These are phyloP conservation scores for Coniochaeta ligniaria DNA, from an alignment of 2,329 filamentous ascomycete species.

Conservation along the genomic window DNA sequence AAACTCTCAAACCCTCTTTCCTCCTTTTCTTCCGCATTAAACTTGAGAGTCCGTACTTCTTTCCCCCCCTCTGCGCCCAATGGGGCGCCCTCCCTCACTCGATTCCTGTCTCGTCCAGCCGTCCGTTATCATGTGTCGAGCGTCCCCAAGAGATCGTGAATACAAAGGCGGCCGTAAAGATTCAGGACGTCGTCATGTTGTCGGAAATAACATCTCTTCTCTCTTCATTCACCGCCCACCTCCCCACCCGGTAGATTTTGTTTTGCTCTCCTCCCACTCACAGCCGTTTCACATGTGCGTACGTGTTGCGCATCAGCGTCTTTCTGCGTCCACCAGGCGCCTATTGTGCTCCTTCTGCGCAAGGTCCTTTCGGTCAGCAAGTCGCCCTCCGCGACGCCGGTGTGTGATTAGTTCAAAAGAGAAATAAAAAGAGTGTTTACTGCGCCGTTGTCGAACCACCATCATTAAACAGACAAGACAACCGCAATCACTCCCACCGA, in stretches of 20 bases:
- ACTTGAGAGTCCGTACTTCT: not conserved
- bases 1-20: not conserved
- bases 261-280: not conserved
- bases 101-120: not conserved
- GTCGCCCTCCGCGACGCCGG: not conserved
- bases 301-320: not conserved
- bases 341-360: not conserved
- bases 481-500: not conserved
- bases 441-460: not conserved
- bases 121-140: not conserved
- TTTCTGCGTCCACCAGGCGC: not conserved
- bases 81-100: not conserved
- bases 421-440: not conserved
- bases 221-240: not conserved
- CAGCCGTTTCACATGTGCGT: not conserved
- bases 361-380: not conserved
- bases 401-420: not conserved
- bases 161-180: slow-evolving; percentile 2
- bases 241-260: not conserved
- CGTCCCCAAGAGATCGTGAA: not conserved
- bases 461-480: not conserved
- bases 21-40: slow-evolving; percentile 3
- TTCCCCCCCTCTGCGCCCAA: not conserved
- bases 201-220: not conserved
- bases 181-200: slow-evolving; percentile 1